phyloP scores from a whole-genome alignment of 805 yeast genomes.

The Zygotorulaspora florentina region DNA sequence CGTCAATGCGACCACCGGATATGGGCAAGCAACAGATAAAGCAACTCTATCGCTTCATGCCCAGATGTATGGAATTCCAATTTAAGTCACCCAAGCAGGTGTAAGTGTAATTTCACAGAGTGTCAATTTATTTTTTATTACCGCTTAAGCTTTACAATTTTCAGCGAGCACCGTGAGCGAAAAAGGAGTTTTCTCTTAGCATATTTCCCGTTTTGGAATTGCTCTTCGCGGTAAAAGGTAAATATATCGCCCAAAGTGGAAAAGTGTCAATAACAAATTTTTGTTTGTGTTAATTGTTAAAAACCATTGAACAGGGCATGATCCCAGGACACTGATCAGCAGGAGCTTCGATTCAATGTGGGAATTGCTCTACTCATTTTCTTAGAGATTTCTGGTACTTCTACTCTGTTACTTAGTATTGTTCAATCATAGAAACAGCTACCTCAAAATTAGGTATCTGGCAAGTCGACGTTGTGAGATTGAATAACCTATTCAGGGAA shows the following conservation, averaged over 20 bases:
- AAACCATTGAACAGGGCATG: neutral
- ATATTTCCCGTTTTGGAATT: neutral
- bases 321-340: neutral
- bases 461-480: neutral
- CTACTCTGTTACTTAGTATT: neutral
- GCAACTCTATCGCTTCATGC: too few species aligned
- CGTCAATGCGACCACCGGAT: too few species aligned
- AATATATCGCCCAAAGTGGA: neutral
- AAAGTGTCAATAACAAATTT: neutral
- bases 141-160: too few species aligned
- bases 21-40: too few species aligned
- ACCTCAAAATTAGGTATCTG: neutral
- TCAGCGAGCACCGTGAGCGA: too few species aligned
- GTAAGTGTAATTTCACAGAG: too few species aligned
- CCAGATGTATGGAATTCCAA: too few species aligned
- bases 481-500: slow-evolving; percentile 19
- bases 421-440: neutral
- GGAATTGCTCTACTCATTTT: neutral
- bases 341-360: neutral
- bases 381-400: neutral
- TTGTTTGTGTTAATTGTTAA: neutral
- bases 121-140: too few species aligned
- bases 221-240: neutral
- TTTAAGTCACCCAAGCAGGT: too few species aligned
- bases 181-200: neutral